Evolutionary conservation across 2,329 filamentous ascomycete genomes (phyloP).

Genomic region (Cladophialophora yegresii): DNA sequence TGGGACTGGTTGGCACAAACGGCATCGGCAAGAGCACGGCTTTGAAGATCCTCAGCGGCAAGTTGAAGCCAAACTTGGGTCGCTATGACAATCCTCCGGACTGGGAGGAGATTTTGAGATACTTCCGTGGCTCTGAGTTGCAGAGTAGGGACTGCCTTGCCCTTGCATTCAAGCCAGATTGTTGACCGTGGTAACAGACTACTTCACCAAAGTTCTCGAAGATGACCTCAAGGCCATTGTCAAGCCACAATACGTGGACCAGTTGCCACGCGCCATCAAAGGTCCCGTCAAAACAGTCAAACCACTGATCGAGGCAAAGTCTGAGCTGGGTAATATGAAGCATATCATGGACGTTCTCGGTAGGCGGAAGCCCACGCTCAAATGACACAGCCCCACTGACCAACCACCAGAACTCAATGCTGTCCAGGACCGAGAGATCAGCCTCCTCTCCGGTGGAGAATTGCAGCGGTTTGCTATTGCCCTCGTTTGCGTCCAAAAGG

Average conservation of each 20-base stretch:
- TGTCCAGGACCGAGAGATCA: conserved; percentile 89
- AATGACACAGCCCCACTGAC: conserved; percentile 17
- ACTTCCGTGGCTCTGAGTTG: conserved; percentile 95
- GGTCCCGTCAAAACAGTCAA: conserved; percentile 77
- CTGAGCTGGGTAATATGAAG: conserved; percentile 75
- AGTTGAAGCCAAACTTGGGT: conserved; percentile 96
- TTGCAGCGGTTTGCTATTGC: conserved; percentile 97
- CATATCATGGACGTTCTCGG: conserved; percentile 78
- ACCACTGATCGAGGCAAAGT: conserved; percentile 72
- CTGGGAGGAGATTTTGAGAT: conserved; percentile 98
- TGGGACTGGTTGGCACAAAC: conserved; percentile 97
- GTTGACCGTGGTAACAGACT: conserved; percentile 61
- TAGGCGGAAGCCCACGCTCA: conserved; percentile 38
- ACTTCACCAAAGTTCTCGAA: conserved; percentile 97
- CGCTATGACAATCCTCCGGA: conserved; percentile 94
- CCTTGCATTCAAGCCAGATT: conserved; percentile 14
- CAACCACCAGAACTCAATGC: conserved; percentile 70
- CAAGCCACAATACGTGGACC: conserved; percentile 98
- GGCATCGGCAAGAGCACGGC: conserved; percentile 99
- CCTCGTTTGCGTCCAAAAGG: conserved; percentile 91
- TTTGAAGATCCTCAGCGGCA: conserved; percentile 96
- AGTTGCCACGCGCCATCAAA: conserved; percentile 90
- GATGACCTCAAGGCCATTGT: conserved; percentile 97
- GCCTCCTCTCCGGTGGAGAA: conserved; percentile 91
- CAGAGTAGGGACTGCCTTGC: conserved; percentile 68